A percentile compares a stretch with the other conserved stretches of the same genome.
phyloP scores from a whole-genome alignment of 441 rosid species.

The Aleurites moluccanus region DNA sequence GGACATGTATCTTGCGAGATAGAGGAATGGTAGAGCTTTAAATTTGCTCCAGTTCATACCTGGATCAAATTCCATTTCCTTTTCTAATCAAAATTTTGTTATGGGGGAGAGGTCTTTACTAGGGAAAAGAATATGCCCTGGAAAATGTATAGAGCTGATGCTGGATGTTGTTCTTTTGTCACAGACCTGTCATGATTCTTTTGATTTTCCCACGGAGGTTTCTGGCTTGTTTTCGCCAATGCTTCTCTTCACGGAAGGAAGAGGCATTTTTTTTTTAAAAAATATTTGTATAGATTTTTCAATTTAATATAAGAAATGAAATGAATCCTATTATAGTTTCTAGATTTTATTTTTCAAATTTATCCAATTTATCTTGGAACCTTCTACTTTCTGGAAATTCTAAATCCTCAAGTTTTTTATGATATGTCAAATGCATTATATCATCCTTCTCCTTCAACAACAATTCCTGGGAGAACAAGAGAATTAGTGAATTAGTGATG shows the following conservation, averaged over 20 bases:
- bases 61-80: not conserved
- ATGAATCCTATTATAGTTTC: not conserved
- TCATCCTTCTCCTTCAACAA: too few species aligned
- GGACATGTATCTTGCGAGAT: not conserved
- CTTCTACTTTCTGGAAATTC: not conserved
- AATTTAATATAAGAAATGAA: not conserved
- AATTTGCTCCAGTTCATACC: constrained; percentile 16
- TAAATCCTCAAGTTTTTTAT: too few species aligned
- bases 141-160: constrained; percentile 29
- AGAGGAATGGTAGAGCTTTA: constrained; percentile 21
- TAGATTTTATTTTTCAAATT: not conserved
- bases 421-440: too few species aligned
- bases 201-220: constrained; percentile 13
- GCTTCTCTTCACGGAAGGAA: not conserved
- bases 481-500: too few species aligned
- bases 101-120: constrained; percentile 8
- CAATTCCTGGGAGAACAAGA: too few species aligned
- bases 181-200: constrained; percentile 21
- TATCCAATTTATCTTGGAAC: not conserved
- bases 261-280: not conserved
- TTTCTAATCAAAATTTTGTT: constrained; percentile 5
- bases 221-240: not conserved
- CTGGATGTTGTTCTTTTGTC: constrained; percentile 10
- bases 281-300: constrained; percentile 8
- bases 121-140: constrained; percentile 6